phyloP scores from a whole-genome alignment of 257 asterid species.

The Jaltomata sinuosa region DNA sequence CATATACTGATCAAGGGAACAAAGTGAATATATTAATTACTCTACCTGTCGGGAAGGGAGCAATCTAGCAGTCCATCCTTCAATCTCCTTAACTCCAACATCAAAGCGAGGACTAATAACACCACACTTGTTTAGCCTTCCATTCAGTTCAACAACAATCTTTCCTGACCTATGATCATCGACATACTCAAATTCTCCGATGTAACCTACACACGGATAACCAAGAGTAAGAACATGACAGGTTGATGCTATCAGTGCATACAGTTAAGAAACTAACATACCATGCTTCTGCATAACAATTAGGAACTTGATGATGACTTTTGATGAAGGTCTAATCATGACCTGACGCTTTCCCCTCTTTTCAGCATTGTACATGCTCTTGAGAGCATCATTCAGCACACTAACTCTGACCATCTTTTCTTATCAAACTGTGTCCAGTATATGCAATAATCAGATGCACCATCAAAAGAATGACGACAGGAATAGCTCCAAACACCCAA shows the following conservation, averaged over 20 bases:
- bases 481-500: neutral
- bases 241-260: neutral
- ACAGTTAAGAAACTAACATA: neutral
- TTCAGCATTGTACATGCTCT: neutral
- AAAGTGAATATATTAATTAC: neutral
- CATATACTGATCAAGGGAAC: neutral
- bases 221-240: neutral
- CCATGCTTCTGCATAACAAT: neutral
- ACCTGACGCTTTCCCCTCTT: neutral
- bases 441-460: neutral
- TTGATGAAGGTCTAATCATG: neutral
- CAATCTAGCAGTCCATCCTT: neutral
- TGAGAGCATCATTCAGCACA: neutral
- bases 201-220: neutral
- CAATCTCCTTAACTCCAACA: neutral
- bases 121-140: neutral
- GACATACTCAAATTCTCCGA: neutral
- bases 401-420: neutral
- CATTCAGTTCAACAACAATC: neutral
- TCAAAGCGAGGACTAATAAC: neutral
- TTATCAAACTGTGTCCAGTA: neutral
- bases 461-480: neutral
- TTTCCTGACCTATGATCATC: neutral
- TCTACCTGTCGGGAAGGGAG: neutral
- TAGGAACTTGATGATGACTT: neutral